Evolutionary conservation across 306 rosid species (phyloP), one percentile per base, ranked within the genome.

Genomic region (Hippophae rhamnoides): DNA sequence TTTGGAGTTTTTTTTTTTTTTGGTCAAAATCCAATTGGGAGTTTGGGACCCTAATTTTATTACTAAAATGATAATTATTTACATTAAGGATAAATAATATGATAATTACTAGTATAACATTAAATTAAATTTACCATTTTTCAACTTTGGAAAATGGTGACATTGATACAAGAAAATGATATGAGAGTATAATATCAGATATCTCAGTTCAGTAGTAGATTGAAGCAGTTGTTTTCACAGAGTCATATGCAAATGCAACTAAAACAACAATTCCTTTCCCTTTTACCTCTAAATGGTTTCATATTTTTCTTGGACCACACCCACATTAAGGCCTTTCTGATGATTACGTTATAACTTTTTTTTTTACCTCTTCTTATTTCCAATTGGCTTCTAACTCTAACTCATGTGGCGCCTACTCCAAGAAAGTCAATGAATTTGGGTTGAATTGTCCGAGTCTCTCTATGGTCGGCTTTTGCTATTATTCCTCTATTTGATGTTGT

Each of bases 341-440:
- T 71, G 63, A 56, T 70, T 54, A 43, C 69, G 58, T 6, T 67
- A 61, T 59, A 74, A 61, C 47, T 40, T 54, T 72, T 72, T 72
- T 3, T 27, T n/a, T 5, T 48, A 0, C 23, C 23, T 18, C 23
- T 18, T 18, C 23, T 18, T 18, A 18, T 18, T 18, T 18, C 23
- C 5, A 18, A 18, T 38, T 5, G n/a, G 26, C 14, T 46, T 59
- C 60, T 69, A 58, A 57, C 23, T 18, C 23, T 18, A 62, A 69
- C 58, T 79, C 93, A 90, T 60, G 79, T 87, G 80, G 90, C 94
- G 80, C 99, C 99, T 12, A 93, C 97, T 41, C 99, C 99, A 50
- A 93, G 99, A 71, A 93, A 93, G 59, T 93, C 99, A 76, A 93
- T 80, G 72, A 88, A 93, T 73, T 66, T 76, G 13, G 95, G 88